Evolutionary conservation across 2,329 filamentous ascomycete species (phyloP), one percentile per base, ranked within the genome.

Genomic region (Curvularia sp.): DNA sequence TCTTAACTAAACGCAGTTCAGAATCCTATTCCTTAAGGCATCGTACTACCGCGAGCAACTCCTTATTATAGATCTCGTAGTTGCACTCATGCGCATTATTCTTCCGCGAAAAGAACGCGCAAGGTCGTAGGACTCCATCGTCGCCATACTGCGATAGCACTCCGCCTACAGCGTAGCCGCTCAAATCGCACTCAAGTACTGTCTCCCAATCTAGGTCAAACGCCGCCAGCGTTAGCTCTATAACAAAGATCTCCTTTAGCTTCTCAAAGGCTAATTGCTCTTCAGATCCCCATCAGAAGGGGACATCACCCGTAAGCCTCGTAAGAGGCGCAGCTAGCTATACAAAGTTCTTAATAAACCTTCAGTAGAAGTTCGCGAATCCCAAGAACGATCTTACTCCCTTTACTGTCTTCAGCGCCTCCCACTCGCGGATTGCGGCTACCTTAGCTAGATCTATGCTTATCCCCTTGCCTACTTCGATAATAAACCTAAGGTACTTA

Each of bases 401-500:
- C n/a, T n/a, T n/a, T n/a, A n/a, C n/a, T n/a, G n/a, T n/a, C n/a
- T n/a, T n/a, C n/a, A n/a, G n/a, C n/a, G 13, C 32, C 32, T 36
- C 13, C 13, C 19, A 41, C 18, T 41, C 19, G 6, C 19, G 6
- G 13, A 41, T 41, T 41, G 19, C n/a, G 3, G 10, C 38, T 45
- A 45, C 21, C 21, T 45, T 45, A 15, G 7, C 18, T 18, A 32
- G 43, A 32, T 47, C 27, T 27, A 47, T 47, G 5, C 27, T n/a
- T 19, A 32, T 18, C 4, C n/a, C 43, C 19, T 47, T 47, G 5
- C 43, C 15, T 7, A 21, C 27, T 18, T 47, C 15, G 32, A 47
- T 47, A 32, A 47, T 47, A 47, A 47, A 32, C 19, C 27, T 15
- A 18, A 47, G n/a, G 15, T 47, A 47, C 43, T 47, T 47, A 32